Base-by-base conservation (phyloP, 2,329 filamentous ascomycete genomes). In the Talaromyces sp. region DNA sequence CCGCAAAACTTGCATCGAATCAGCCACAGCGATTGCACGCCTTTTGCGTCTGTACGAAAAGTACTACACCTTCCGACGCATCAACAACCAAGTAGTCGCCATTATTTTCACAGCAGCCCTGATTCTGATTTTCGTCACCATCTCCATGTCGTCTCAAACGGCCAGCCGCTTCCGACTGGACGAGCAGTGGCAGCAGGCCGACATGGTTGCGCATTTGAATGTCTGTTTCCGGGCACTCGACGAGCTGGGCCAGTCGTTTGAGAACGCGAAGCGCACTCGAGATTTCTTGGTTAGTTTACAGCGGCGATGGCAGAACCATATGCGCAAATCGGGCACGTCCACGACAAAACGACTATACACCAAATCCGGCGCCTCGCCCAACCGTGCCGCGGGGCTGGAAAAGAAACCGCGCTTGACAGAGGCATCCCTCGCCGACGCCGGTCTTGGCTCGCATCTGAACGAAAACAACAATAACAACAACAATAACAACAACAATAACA, bases 41-140 rank as follows among this genome's bases (percentile, higher is more conserved):
- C 69, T 80, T 0, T 71, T 80, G 15, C 70, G 72, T 19, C 67
- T 75, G 6, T 80, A 79, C 63, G 75, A 78, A 52, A 72, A 71
- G 17, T 69, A 73, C 30, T 80, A 78, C 62, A 75, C 75, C 1
- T 77, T 78, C 69, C 72, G 74, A 25, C 69, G 73, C n/a, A 75
- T 78, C 67, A 79, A 78, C 66, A 75, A 78, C 61, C 72, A 78
- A 56, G 75, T 76, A 0, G 75, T 79, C 10, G 72, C 73, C n/a
- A 77, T 80, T 19, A 77, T 78, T 15, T 79, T 78, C 65, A 77
- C 75, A 15, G 77, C 78, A 1, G 77, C 77, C 1, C 67, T 80
- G 4, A 76, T 76, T 68, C 67, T 76, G 7, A 72, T 75, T 4
- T 76, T 75, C 39, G 71, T 74, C 39, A 76, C 72, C 1, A 72